Conservation (phyloP, 1,139 yeast species). For the Yamadazyma buinensis region DNA sequence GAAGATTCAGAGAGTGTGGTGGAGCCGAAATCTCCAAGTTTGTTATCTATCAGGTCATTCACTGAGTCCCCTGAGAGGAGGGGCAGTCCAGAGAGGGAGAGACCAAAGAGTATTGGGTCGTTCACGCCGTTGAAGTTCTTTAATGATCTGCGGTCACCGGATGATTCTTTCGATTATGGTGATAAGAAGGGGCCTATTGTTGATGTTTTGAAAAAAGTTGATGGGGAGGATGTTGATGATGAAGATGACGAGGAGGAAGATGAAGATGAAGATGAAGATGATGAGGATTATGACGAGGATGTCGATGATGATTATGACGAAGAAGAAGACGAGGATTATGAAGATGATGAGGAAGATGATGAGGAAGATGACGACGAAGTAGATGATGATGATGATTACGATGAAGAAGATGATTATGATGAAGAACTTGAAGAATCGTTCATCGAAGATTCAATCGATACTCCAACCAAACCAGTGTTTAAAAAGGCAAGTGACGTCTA, state of each 20-base stretch:
- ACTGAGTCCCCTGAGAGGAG: no score
- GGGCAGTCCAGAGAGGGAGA: slow-evolving; percentile 14
- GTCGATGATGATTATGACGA: slow-evolving; percentile 23
- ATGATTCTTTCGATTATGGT: slow-evolving; percentile 16
- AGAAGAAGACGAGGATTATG: slow-evolving; percentile 13
- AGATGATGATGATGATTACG: slow-evolving; percentile 3
- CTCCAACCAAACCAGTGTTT: background rate
- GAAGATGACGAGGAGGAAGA: slow-evolving; percentile 23
- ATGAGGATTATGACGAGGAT: slow-evolving; percentile 22
- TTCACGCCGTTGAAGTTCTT: slow-evolving; percentile 39
- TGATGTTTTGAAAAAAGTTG: slow-evolving; percentile 26
- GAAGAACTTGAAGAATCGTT: slow-evolving; percentile 5
- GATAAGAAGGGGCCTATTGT: slow-evolving; percentile 12
- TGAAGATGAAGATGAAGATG: slow-evolving; percentile 19
- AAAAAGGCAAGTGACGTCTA: slow-evolving; percentile 10
- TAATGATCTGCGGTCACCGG: slow-evolving; percentile 21
- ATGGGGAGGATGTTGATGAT: slow-evolving; percentile 19
- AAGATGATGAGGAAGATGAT: slow-evolving; percentile 13
- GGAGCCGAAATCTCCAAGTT: slow-evolving; percentile 19
- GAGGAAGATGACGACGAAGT: slow-evolving; percentile 5
- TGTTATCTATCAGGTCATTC: slow-evolving; percentile 17
- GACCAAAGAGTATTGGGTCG: slow-evolving; percentile 37
- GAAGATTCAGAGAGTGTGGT: slow-evolving; percentile 24
- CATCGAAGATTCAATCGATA: background rate
- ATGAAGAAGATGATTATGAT: slow-evolving; percentile 6